A percentile compares a stretch with the other conserved stretches of the same genome.
Conservation (phyloP, 1,284 basidiomycete genomes). For the Boletus semigastroideus region DNA sequence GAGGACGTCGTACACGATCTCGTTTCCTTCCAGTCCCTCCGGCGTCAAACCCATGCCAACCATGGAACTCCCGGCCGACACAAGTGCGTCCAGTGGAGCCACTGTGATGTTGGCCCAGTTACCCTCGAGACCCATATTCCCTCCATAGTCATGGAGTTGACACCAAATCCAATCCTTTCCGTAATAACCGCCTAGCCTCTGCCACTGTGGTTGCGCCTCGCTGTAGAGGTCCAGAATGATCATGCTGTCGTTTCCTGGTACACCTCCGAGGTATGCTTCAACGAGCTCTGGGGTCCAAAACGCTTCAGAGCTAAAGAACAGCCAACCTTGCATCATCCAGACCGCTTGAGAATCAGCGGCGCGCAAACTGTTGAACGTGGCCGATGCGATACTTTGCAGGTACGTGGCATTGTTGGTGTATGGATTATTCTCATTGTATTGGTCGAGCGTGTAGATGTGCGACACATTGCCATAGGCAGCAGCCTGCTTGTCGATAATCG, state of each 20-base stretch:
- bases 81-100: conserved; percentile 35
- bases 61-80: conserved; percentile 35
- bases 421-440: conserved; percentile 47
- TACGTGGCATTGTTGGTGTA: conserved; percentile 38
- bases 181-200: conserved; percentile 40
- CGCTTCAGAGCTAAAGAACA: conserved; percentile 37
- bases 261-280: conserved; percentile 41
- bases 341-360: conserved; percentile 40
- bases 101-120: conserved; percentile 37
- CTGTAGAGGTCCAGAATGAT: conserved; percentile 45
- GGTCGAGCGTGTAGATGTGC: conserved; percentile 46
- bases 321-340: conserved; percentile 49
- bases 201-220: conserved; percentile 44
- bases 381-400: conserved; percentile 35
- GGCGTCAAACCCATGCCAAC: conserved; percentile 42
- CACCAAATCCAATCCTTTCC: conserved; percentile 49
- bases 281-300: conserved; percentile 44
- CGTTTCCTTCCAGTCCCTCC: conserved; percentile 47
- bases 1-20: conserved; percentile 44
- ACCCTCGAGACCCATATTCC: conserved; percentile 45
- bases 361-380: conserved; percentile 38
- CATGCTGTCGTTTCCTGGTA: conserved; percentile 38
- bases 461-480: conserved; percentile 41
- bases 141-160: conserved; percentile 43
- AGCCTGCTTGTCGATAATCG: conserved; percentile 43